Conservation (phyloP, 75 land plant species). For the Picea glauca region DNA sequence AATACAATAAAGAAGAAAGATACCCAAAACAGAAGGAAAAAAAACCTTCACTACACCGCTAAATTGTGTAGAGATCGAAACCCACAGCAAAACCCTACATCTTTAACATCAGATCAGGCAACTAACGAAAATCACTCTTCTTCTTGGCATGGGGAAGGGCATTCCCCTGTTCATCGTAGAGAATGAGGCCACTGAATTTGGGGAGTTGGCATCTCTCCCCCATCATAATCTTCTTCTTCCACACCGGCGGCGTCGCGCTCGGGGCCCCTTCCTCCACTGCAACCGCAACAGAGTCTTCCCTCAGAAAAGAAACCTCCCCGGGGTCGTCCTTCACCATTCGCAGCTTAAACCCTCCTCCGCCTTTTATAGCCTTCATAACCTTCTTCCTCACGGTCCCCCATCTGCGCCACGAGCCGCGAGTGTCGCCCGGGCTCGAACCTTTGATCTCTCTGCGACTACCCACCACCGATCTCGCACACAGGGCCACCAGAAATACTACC, state of each 20-base stretch:
- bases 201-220: constrained; percentile 36
- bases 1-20: too few species aligned
- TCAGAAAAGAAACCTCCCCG: constrained; percentile 5
- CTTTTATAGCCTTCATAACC: not conserved
- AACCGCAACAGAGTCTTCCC: not conserved
- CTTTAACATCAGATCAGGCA: not conserved
- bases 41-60: too few species aligned
- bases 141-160: not conserved
- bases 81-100: too few species aligned
- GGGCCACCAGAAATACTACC: not conserved
- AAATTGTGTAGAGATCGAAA: too few species aligned
- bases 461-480: not conserved
- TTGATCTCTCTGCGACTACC: not conserved
- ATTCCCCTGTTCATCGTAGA: constrained; percentile 34
- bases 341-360: not conserved
- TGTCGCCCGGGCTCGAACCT: not conserved
- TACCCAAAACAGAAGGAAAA: too few species aligned
- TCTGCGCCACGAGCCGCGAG: too few species aligned
- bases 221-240: constrained; percentile 28
- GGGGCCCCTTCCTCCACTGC: not conserved
- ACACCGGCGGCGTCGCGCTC: constrained; percentile 12
- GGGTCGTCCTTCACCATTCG: not conserved
- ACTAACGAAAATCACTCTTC: not conserved
- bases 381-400: constrained; percentile 3
- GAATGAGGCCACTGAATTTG: constrained; percentile 31